Evolutionary conservation across 805 yeast species (phyloP).

Genomic region (Blastobotrys chiropterorum): DNA sequence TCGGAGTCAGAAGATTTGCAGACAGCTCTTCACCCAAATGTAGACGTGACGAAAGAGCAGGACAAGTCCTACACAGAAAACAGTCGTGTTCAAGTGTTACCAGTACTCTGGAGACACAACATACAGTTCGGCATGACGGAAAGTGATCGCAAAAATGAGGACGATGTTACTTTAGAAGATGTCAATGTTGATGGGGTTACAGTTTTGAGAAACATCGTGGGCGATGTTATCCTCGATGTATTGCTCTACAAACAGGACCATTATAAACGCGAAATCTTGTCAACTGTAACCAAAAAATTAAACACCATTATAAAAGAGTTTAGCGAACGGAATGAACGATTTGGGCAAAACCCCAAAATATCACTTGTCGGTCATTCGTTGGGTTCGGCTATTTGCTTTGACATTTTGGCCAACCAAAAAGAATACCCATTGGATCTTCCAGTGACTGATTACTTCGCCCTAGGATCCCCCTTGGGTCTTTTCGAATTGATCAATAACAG

Average conservation of each 20-base stretch:
- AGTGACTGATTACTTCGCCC: constrained; percentile 40
- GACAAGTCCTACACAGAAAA: constrained; percentile 10
- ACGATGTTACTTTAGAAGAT: constrained; percentile 44
- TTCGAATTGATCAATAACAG: constrained; percentile 67
- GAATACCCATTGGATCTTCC: not conserved
- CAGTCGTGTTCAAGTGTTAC: constrained; percentile 70
- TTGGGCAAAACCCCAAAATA: constrained; percentile 57
- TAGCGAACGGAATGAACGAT: constrained; percentile 38
- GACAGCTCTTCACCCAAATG: not conserved
- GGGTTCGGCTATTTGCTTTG: constrained; percentile 81
- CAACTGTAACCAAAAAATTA: constrained; percentile 55
- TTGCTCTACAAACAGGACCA: constrained; percentile 65
- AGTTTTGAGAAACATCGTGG: constrained; percentile 66
- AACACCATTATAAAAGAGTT: constrained; percentile 39
- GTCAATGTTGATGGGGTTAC: constrained; percentile 69
- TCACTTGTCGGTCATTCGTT: constrained; percentile 87
- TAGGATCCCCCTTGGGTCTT: constrained; percentile 90
- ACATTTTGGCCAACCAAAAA: constrained; percentile 45
- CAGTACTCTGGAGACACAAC: constrained; percentile 85
- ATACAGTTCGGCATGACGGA: constrained; percentile 24
- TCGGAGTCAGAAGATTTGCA: constrained; percentile 1
- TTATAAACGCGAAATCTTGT: constrained; percentile 56
- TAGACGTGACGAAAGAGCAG: not conserved
- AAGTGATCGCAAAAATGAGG: not conserved
- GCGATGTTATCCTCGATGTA: constrained; percentile 82